Conservation (phyloP, 805 yeast species). For the Hermanozyma aechmeae region DNA sequence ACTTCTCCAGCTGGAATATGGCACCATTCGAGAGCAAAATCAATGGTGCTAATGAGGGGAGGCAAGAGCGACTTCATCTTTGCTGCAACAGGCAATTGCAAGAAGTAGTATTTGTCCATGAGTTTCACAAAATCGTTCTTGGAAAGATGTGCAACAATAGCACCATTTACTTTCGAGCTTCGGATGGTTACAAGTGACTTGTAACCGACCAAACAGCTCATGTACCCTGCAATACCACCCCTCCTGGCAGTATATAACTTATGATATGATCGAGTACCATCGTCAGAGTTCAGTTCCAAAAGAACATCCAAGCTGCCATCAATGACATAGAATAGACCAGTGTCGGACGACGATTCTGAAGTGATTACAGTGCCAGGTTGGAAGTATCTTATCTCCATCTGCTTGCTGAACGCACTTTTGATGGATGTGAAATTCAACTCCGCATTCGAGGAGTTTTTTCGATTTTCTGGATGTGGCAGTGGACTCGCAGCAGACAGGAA, state of each 20-base stretch:
- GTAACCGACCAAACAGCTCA: conserved; percentile 72
- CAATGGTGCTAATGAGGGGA: conserved; percentile 60
- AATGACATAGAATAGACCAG: conserved; percentile 74
- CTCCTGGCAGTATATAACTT: conserved; percentile 49
- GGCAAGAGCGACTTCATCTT: conserved; percentile 61
- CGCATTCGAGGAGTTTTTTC: not conserved
- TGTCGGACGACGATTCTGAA: conserved; percentile 53
- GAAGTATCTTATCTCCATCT: conserved; percentile 45
- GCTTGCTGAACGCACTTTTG: conserved; percentile 50
- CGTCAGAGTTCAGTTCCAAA: conserved; percentile 8
- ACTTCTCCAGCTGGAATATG: conserved; percentile 82
- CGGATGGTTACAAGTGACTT: conserved; percentile 65
- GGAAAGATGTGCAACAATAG: conserved; percentile 56
- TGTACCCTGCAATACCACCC: conserved; percentile 84
- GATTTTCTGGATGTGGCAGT: not conserved
- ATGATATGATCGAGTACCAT: not conserved
- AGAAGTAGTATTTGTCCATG: conserved; percentile 65
- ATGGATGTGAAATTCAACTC: conserved; percentile 40
- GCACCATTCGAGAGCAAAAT: conserved; percentile 92
- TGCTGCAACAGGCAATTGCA: conserved; percentile 72
- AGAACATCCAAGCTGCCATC: conserved; percentile 69
- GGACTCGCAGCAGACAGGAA: not conserved
- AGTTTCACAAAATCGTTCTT: conserved; percentile 52
- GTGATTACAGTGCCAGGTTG: conserved; percentile 49
- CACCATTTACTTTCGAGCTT: conserved; percentile 54